Conservation (phyloP, 495 filamentous ascomycete genomes). For the Ascobolus immersus region DNA sequence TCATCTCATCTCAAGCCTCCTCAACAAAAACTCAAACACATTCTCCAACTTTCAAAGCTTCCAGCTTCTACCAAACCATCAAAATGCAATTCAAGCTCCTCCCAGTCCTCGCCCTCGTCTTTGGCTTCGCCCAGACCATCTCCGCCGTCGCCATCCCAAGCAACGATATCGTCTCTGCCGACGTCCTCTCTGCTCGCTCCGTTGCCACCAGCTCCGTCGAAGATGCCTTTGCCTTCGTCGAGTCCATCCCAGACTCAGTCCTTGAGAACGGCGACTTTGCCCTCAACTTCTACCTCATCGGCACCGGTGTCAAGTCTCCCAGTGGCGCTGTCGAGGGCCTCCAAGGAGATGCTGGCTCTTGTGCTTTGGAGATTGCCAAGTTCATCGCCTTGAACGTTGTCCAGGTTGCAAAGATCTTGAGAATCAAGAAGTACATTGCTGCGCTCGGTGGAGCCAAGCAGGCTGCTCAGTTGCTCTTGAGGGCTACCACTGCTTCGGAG, state of each 20-base stretch:
- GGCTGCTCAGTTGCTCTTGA: constrained; percentile 10
- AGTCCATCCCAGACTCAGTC: constrained; percentile 9
- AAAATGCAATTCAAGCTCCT: too few relatives aligned
- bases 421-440: constrained; percentile 13
- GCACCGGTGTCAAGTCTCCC: constrained; percentile 3
- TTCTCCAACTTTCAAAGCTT: too few relatives aligned
- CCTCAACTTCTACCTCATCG: constrained; percentile 10
- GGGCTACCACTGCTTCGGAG: constrained; percentile 7
- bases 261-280: constrained; percentile 9
- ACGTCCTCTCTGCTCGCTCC: too few relatives aligned
- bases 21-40: too few relatives aligned
- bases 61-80: too few relatives aligned
- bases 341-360: too few relatives aligned
- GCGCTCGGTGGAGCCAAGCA: constrained; percentile 8
- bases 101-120: too few relatives aligned
- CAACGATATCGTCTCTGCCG: too few relatives aligned
- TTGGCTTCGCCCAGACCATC: too few relatives aligned
- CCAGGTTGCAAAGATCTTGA: constrained; percentile 10
- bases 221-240: constrained; percentile 4
- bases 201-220: constrained; percentile 7
- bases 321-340: constrained; percentile 2
- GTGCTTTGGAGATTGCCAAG: constrained; percentile 7
- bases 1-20: too few relatives aligned
- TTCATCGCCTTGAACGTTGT: constrained; percentile 7
- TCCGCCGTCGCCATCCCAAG: too few relatives aligned